These are phyloP conservation scores for Eucalyptus melliodora DNA, from an alignment of 345 rosid genomes.

Conservation along the genomic window DNA sequence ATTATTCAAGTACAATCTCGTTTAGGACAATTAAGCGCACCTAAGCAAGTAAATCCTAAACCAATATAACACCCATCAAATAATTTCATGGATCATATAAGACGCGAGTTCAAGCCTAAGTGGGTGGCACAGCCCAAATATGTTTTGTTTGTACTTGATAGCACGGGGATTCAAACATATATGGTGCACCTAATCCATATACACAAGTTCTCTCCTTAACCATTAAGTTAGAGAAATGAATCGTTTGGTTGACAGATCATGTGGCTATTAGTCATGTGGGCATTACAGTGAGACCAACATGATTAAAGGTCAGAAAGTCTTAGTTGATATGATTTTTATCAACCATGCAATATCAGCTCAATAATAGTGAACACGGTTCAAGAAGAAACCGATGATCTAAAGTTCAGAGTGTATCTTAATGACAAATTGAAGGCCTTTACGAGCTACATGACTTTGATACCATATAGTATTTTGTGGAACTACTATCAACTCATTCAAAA, in stretches of 20 bases:
- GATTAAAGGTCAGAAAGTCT: not conserved
- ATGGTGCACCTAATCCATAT: not conserved
- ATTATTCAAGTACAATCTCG: not conserved
- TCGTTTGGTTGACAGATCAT: too few relatives aligned
- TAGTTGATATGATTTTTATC: not conserved
- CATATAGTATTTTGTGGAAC: too few relatives aligned
- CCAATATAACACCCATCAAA: not conserved
- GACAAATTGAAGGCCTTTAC: not conserved
- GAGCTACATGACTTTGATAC: not conserved
- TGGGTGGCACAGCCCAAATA: not conserved
- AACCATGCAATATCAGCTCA: not conserved
- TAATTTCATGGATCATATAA: not conserved
- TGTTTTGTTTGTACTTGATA: not conserved
- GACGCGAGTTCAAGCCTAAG: not conserved
- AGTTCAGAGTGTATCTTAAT: not conserved
- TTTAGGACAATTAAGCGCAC: not conserved
- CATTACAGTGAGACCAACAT: not conserved
- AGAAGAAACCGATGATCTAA: not conserved
- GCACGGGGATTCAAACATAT: not conserved
- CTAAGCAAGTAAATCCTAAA: not conserved
- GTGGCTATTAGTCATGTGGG: not conserved
- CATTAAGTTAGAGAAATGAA: not conserved
- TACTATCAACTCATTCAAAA: not conserved
- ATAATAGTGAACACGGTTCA: not conserved
- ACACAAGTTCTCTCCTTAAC: not conserved